Evolutionary conservation across 345 rosid species (phyloP).

Genomic region (Geranium brycei): DNA sequence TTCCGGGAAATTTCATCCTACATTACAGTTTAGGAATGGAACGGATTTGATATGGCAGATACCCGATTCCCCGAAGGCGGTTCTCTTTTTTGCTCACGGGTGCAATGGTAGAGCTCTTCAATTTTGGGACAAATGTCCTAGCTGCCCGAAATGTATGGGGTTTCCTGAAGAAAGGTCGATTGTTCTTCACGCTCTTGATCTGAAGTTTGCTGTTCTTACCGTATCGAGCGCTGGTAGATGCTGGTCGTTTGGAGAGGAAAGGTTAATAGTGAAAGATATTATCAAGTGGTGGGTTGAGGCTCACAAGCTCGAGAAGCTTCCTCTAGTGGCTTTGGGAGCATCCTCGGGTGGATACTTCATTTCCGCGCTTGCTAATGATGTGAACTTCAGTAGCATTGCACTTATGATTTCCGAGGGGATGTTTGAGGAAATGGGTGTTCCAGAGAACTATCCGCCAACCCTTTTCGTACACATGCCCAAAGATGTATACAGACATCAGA

Average conservation of each 20-base stretch:
- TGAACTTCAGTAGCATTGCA: slow-evolving; percentile 55
- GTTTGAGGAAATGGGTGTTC: slow-evolving; percentile 44
- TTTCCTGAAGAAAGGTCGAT: slow-evolving; percentile 74
- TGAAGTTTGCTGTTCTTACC: slow-evolving; percentile 48
- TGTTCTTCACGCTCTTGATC: slow-evolving; percentile 49
- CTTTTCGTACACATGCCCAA: slow-evolving; percentile 93
- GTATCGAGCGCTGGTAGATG: slow-evolving; percentile 59
- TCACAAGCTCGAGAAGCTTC: slow-evolving; percentile 51
- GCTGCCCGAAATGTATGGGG: slow-evolving; percentile 55
- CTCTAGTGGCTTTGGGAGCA: slow-evolving; percentile 83
- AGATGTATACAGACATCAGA: slow-evolving; percentile 48
- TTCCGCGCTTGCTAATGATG: slow-evolving; percentile 47
- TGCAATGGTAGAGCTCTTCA: slow-evolving; percentile 64
- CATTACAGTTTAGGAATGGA: slow-evolving; percentile 48
- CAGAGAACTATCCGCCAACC: slow-evolving; percentile 56
- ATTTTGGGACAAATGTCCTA: slow-evolving; percentile 73
- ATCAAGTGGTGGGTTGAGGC: slow-evolving; percentile 48
- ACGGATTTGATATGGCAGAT: slow-evolving; percentile 70
- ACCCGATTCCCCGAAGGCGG: slow-evolving; percentile 67
- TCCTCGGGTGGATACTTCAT: slow-evolving; percentile 89
- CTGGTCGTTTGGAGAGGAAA: slow-evolving; percentile 65
- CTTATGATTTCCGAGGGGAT: slow-evolving; percentile 85
- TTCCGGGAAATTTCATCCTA: slow-evolving; percentile 27
- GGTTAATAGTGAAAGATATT: slow-evolving; percentile 29
- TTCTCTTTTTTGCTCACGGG: slow-evolving; percentile 81